Conservation (phyloP, 345 rosid genomes). For the Rhodamnia rubescens region DNA sequence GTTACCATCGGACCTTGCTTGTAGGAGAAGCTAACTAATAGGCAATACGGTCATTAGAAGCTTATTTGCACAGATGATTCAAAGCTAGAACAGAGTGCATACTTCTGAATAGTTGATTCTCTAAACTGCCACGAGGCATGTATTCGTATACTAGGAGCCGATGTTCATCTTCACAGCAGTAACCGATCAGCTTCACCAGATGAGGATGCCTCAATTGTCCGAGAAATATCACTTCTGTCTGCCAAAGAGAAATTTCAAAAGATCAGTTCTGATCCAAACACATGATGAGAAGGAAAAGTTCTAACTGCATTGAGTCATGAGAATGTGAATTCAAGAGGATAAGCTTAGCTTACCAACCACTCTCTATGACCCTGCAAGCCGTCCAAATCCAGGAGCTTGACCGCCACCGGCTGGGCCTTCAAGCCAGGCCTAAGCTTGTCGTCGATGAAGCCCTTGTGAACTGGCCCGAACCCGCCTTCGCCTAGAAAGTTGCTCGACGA, state of each 20-base stretch:
- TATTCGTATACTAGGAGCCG: slow-evolving; percentile 76
- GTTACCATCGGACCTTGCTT: not conserved
- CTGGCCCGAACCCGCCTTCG: slow-evolving; percentile 90
- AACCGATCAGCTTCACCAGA: slow-evolving; percentile 80
- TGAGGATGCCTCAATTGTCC: slow-evolving; percentile 74
- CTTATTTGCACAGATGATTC: not conserved
- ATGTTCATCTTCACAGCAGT: slow-evolving; percentile 85
- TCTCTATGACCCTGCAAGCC: slow-evolving; percentile 86
- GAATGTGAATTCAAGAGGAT: not conserved
- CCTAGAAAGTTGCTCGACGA: slow-evolving; percentile 64
- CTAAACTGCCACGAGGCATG: slow-evolving; percentile 94
- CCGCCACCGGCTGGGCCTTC: slow-evolving; percentile 84
- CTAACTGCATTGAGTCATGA: not conserved
- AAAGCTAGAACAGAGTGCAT: slow-evolving; percentile 1
- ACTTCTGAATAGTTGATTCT: slow-evolving; percentile 87
- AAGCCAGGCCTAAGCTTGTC: slow-evolving; percentile 78
- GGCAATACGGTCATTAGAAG: not conserved
- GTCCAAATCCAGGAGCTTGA: slow-evolving; percentile 66
- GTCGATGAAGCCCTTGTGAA: slow-evolving; percentile 80
- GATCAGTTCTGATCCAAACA: not conserved
- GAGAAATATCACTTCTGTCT: slow-evolving; percentile 82
- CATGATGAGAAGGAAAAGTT: not conserved
- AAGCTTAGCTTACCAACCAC: slow-evolving; percentile 65
- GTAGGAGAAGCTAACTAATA: not conserved
- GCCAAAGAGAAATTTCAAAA: not conserved